Conservation (phyloP, 2,329 filamentous ascomycete genomes). For the Salinomyces thailandicus region DNA sequence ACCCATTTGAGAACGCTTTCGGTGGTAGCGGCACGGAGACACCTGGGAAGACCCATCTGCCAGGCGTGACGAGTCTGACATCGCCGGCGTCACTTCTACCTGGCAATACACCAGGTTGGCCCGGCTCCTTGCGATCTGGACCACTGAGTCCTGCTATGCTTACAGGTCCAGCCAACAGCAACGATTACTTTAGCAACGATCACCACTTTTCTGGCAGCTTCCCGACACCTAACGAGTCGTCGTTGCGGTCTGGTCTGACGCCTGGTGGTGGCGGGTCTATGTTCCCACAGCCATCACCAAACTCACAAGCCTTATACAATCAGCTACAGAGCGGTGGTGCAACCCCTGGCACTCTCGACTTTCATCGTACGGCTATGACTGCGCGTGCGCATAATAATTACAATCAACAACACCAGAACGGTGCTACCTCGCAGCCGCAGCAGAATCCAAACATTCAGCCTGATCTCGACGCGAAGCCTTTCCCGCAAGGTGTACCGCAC, state of each 20-base stretch:
- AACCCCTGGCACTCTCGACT: constrained; percentile 85
- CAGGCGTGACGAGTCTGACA: constrained; percentile 80
- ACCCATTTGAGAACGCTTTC: constrained; percentile 96
- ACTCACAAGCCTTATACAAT: constrained; percentile 71
- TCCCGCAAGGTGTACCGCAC: constrained; percentile 43
- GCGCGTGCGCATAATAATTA: constrained; percentile 51
- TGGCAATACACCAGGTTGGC: constrained; percentile 69
- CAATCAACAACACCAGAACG: constrained; percentile 27
- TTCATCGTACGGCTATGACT: constrained; percentile 83
- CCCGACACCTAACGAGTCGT: constrained; percentile 93
- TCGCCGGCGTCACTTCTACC: constrained; percentile 75
- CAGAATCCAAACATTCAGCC: constrained; percentile 31
- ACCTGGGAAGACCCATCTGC: constrained; percentile 68
- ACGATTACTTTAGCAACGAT: constrained; percentile 66
- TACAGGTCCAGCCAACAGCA: constrained; percentile 59
- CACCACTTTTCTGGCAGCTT: constrained; percentile 78
- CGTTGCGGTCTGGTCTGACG: constrained; percentile 78
- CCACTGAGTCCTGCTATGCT: constrained; percentile 96
- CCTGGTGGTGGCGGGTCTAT: constrained; percentile 93
- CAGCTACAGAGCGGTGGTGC: constrained; percentile 69
- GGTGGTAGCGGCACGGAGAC: constrained; percentile 62
- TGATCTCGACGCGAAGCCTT: constrained; percentile 36
- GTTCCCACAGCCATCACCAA: constrained; percentile 87
- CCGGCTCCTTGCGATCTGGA: constrained; percentile 77
- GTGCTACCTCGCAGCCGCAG: constrained; percentile 33